Percentiles rank a stretch among this genome's conserved stretches.
phyloP scores from a whole-genome alignment of 352 stramenopile species.

The Pythium rishiriense region DNA sequence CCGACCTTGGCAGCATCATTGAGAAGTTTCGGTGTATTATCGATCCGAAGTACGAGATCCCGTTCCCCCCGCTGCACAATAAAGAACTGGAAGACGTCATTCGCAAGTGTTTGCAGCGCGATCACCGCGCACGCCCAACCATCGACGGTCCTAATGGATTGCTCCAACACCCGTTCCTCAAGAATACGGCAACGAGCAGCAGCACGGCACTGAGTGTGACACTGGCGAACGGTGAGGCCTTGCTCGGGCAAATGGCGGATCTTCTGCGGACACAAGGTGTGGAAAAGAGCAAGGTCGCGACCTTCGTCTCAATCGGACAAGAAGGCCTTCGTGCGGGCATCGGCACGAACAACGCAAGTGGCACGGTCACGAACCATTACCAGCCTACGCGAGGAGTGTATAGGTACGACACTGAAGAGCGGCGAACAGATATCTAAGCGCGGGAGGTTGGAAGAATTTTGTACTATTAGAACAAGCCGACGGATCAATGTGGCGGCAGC shows the following conservation, averaged over 20 bases:
- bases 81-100: constrained; percentile 88
- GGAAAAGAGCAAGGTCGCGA: constrained; percentile 41
- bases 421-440: constrained; percentile 61
- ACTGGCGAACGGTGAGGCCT: constrained; percentile 11
- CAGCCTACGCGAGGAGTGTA: constrained; percentile 29
- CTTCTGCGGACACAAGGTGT: constrained; percentile 51
- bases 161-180: constrained; percentile 84
- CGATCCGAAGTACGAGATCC: constrained; percentile 90
- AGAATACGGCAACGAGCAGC: constrained; percentile 20
- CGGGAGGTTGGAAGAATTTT: not conserved
- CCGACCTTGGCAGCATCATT: constrained; percentile 91
- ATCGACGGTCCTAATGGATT: constrained; percentile 82
- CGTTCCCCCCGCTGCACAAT: constrained; percentile 82
- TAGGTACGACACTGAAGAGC: constrained; percentile 66
- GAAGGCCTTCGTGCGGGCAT: constrained; percentile 28
- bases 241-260: constrained; percentile 51
- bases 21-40: constrained; percentile 96
- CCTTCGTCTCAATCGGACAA: constrained; percentile 53
- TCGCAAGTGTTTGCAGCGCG: constrained; percentile 78
- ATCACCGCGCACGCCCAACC: constrained; percentile 70
- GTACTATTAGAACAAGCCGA: not conserved
- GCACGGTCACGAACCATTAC: constrained; percentile 4
- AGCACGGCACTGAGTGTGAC: constrained; percentile 31
- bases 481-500: not conserved
- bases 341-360: not conserved